Evolutionary conservation across 208 protist genomes (phyloP), one percentile per base, ranked within the genome.

Genomic region (Naegleria fowleri): DNA sequence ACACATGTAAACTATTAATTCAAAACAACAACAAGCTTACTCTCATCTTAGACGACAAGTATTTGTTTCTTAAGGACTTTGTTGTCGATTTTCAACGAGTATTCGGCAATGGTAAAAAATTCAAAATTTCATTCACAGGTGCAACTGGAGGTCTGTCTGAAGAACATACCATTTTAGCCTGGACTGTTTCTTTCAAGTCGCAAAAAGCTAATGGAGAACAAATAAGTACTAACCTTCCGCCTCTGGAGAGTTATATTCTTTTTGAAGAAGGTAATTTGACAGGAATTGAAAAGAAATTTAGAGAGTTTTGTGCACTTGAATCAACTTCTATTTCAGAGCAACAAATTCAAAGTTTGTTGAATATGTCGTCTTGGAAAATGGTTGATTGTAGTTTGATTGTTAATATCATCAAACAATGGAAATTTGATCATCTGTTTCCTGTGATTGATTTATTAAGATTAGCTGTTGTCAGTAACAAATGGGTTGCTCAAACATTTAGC

Each of bases 241-340:
- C 29, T 25, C 38, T 86, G 83, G 36, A 43, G 5, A 36, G 19
- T 29, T 67, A 67, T 87, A 19, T 52, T 25, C 41, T 87, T 19
- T 87, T 40, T 51, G 33, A 51, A 16, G 1, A 22, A 52, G 83
- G 7, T 13, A 87, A 87, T 39, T 1, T 87, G 51, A 11, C 36
- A 51, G 83, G 83, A 48, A 48, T 87, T 87, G 33, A 87, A 15
- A 87, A 87, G 43, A 87, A 87, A 38, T 48, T 87, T 2, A 87
- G 25, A 7, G 83, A 87, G 29, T 87, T 87, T 13, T n/a, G 19
- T 52, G 40, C 83, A 48, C 29, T 15, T 33, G 76, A 84, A 39
- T 16, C 76, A 22, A 33, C 5, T 41, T 3, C 38, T 5, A 41
- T 84, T 84, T 36, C 40, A 67, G 55, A 67, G 3, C 11, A 29